These are phyloP conservation scores for Moniliophthora roreri DNA, from an alignment of 1,284 basidiomycete genomes.

Conservation along the genomic window DNA sequence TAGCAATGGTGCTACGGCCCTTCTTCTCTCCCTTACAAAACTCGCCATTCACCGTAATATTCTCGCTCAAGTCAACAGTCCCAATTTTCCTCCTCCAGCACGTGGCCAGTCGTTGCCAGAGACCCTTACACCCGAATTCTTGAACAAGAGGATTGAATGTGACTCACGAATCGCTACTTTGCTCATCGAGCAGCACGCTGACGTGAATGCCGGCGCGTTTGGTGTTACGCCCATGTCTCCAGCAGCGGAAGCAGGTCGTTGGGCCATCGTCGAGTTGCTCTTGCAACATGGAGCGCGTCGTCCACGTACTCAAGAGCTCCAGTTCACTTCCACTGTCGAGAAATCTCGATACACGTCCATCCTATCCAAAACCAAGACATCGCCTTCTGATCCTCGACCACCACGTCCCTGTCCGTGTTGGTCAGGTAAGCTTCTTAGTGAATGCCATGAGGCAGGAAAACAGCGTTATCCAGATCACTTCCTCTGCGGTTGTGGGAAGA, in stretches of 20 bases:
- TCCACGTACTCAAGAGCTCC: neutral
- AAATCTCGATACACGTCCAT: neutral
- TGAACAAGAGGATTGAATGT: slow-evolving; percentile 4
- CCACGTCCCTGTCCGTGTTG: slow-evolving; percentile 11
- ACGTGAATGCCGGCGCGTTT: slow-evolving; percentile 5
- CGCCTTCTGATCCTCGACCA: slow-evolving; percentile 1
- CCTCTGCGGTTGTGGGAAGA: slow-evolving; percentile 8
- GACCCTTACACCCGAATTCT: neutral
- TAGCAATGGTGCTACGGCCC: slow-evolving; percentile 17
- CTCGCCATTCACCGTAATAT: neutral
- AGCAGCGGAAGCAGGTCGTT: slow-evolving; percentile 1
- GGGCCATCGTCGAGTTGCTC: slow-evolving; percentile 9
- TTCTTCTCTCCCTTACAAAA: slow-evolving; percentile 12
- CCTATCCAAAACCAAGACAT: slow-evolving; percentile 1
- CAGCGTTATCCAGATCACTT: slow-evolving; percentile 9
- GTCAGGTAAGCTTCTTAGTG: slow-evolving; percentile 7
- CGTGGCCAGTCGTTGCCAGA: neutral
- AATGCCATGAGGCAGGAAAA: neutral
- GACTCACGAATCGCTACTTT: slow-evolving; percentile 9
- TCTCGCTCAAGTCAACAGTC: too few relatives aligned
- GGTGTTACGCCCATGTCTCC: slow-evolving; percentile 8
- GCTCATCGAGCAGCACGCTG: slow-evolving; percentile 15
- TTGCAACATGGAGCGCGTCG: slow-evolving; percentile 7
- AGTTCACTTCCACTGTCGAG: neutral
- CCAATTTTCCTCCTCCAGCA: neutral